Evolutionary conservation across 1,284 basidiomycete genomes (phyloP), one percentile per base, ranked within the genome.

Genomic region (Chondrostereum purpureum): DNA sequence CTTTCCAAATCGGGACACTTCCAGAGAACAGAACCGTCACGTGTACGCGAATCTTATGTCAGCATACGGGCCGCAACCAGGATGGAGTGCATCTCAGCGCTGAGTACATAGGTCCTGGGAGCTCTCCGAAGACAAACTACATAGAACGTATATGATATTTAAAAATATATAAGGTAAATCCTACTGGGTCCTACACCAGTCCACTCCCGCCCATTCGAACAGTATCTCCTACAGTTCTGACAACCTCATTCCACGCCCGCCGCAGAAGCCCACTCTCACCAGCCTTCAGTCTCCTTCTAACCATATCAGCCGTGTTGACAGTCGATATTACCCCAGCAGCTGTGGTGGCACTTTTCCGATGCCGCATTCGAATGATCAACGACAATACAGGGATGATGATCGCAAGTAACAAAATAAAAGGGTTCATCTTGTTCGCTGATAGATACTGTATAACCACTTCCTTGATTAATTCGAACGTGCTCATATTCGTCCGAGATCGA

Each of bases 121-220:
- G n/a, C n/a, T n/a, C n/a, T n/a, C n/a, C n/a, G n/a, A n/a, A n/a
- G n/a, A n/a, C n/a, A n/a, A n/a, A n/a, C n/a, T n/a, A n/a, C n/a
- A n/a, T n/a, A n/a, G n/a, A n/a, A n/a, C n/a, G n/a, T n/a, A n/a
- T n/a, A n/a, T n/a, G n/a, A n/a, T n/a, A n/a, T n/a, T n/a, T n/a
- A n/a, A n/a, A n/a, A n/a, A n/a, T n/a, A n/a, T n/a, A n/a, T n/a
- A n/a, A n/a, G n/a, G n/a, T n/a, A n/a, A n/a, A n/a, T n/a, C n/a
- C n/a, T n/a, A n/a, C n/a, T n/a, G n/a, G n/a, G 36, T 69, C 58
- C 22, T 41, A 88, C 34, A 83, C 83, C 49, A 88, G 62, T 17
- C 85, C 85, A 48, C 83, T 73, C 11, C 83, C 85, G 2, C 79
- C 86, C 86, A 88, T 88, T 53, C 69, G 70, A 18, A 85, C 70